Evolutionary conservation across 345 rosid genomes (phyloP), one percentile per base, ranked within the genome.

Genomic region (Populus simonii): DNA sequence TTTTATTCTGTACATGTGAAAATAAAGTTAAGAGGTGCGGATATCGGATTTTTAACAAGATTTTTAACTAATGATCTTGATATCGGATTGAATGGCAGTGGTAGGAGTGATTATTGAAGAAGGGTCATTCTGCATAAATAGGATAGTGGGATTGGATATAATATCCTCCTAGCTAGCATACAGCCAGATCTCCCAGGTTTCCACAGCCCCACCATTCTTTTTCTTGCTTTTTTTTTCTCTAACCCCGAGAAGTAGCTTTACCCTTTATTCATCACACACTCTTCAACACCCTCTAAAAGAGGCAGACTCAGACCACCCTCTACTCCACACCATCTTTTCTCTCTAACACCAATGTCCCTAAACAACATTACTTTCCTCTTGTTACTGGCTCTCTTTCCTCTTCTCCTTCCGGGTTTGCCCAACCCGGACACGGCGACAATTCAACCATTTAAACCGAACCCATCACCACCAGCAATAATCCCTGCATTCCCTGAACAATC

Each of bases 401-500:
- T 71, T 35, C 68, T 78, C 17, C 29, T 71, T 55, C 59, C 69
- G 76, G 74, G 79, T 53, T 22, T 84, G 11, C 85, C 89, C 72
- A 45, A 81, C 68, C 85, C 84, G 4, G 91, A 90, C 77, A 75
- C 93, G 23, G 81, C 25, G 11, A 45, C 88, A 1, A 81, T 87
- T 81, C 91, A 88, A 15, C 83, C 92, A 1, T 84, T 89, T 80
- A 79, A 49, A 75, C 78, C 87, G 45, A 72, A 78, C 84, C 45
- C 90, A n/a, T 74, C 89, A 3, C 91, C 92, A 0, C 85, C 94
- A 1, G 88, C 90, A 18, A 93, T 93, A 59, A 95, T 95, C 76
- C 98, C 97, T 39, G 98, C 99, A 23, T 95, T 92, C 88, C 98
- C 98, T 0, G 98, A 93, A 70, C 94, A 95, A 74, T 90, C 98